Evolutionary conservation across 306 rosid species (phyloP).

Genomic region (Cicer chorassanicum): DNA sequence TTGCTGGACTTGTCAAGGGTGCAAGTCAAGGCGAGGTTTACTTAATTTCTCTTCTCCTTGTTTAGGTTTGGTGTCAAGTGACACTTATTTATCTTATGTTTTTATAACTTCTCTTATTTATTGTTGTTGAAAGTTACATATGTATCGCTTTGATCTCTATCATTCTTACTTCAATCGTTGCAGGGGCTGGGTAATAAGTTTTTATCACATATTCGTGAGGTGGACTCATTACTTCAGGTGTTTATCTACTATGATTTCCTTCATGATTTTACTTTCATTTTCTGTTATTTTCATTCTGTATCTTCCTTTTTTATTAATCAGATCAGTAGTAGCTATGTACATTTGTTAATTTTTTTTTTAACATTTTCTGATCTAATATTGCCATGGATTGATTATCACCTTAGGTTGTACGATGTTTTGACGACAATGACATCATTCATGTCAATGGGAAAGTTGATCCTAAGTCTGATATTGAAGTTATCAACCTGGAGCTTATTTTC

Average conservation of each 20-base stretch:
- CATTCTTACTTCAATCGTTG: constrained; percentile 43
- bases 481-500: constrained; percentile 93
- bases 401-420: constrained; percentile 94
- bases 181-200: constrained; percentile 97
- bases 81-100: constrained; percentile 1
- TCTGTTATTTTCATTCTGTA: constrained; percentile 16
- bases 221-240: constrained; percentile 98
- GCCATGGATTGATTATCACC: constrained; percentile 35
- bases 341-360: neutral
- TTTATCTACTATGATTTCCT: constrained; percentile 31
- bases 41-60: constrained; percentile 29
- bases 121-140: constrained; percentile 5
- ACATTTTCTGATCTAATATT: constrained; percentile 35
- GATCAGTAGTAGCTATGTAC: constrained; percentile 4
- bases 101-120: neutral
- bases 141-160: constrained; percentile 36
- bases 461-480: constrained; percentile 86
- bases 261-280: constrained; percentile 28
- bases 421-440: constrained; percentile 91
- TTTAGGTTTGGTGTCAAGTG: constrained; percentile 33
- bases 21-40: constrained; percentile 98
- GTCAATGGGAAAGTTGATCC: constrained; percentile 95
- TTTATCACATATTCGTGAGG: constrained; percentile 93
- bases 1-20: constrained; percentile 97
- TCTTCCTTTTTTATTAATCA: constrained; percentile 25